Evolutionary conservation across 164 flowering plant species (phyloP), one percentile per base, ranked within the genome.

Genomic region (Cinnamomum micranthum): DNA sequence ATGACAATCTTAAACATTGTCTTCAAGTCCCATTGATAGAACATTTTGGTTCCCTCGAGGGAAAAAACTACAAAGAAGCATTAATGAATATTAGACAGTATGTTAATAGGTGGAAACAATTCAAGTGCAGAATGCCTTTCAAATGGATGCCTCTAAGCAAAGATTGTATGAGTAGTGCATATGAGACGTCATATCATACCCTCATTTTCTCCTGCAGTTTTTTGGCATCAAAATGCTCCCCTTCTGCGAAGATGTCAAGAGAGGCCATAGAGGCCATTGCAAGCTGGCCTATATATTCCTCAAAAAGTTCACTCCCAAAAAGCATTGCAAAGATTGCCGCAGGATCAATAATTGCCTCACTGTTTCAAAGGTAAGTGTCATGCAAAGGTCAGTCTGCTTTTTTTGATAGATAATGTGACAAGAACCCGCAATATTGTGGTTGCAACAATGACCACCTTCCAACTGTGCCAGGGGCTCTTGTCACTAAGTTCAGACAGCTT

Each of bases 251-350:
- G 58, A 93, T 86, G 84, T 96, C 98, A 78, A 91, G 83, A 65
- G 99, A 96, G 79, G 99, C 98, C 98, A 96, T 91, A 71, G 99
- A 96, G 77, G 97, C 97, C 98, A 96, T 94, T 41, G 99, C 98
- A 81, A 94, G 95, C 85, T 96, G 95, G 69, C 99, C 99, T 71
- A 96, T 92, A 83, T 96, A 96, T 66, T 92, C 98, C 84, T 96
- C 99, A 82, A 96, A 96, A 80, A 94, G 97, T 80, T 96, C 99
- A 84, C 98, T 96, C 77, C 99, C 99, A 78, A 96, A 96, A 71
- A 96, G 99, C 98, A 96, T 94, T 11, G 99, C 98, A 81, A 96
- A 96, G 17, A 96, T 91, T 65, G 98, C 99, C 51, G 99, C 99
- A 75, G 98, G 98, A 76, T 94, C 98, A 76, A 96, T 94, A 74